Conservation (phyloP, 2,329 filamentous ascomycete genomes). For the Plectosphaerella cucumerina region DNA sequence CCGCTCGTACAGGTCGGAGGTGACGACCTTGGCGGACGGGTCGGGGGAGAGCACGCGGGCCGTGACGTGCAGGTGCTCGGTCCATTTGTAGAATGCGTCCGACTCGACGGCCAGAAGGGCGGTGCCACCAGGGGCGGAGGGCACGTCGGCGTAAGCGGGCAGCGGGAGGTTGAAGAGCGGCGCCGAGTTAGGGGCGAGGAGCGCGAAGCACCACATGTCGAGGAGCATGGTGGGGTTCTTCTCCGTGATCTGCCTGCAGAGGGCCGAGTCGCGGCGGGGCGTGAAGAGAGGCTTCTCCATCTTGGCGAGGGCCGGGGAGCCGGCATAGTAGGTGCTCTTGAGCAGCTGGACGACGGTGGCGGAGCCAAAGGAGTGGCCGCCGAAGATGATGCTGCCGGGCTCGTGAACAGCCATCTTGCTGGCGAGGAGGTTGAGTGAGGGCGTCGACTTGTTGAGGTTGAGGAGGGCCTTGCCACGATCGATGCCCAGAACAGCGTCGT, state of each 20-base stretch:
- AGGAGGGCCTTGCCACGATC: conserved; percentile 48
- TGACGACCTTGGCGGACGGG: conserved; percentile 38
- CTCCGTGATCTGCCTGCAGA: conserved; percentile 65
- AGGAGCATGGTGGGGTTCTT: conserved; percentile 64
- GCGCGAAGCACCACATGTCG: conserved; percentile 77
- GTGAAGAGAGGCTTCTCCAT: conserved; percentile 57
- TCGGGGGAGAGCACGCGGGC: conserved; percentile 60
- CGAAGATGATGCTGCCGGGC: conserved; percentile 70
- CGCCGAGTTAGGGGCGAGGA: conserved; percentile 57
- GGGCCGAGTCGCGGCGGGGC: conserved; percentile 48
- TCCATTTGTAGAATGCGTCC: conserved; percentile 76
- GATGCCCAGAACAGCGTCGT: conserved; percentile 64
- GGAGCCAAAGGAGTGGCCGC: conserved; percentile 78
- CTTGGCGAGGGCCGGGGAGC: conserved; percentile 35
- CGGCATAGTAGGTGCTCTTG: conserved; percentile 71
- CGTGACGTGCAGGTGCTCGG: conserved; percentile 64
- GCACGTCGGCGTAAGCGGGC: conserved; percentile 56
- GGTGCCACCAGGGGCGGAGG: conserved; percentile 47
- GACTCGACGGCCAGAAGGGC: conserved; percentile 69
- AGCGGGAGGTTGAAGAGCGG: conserved; percentile 70
- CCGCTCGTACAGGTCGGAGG: conserved; percentile 35
- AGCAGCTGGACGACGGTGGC: conserved; percentile 71
- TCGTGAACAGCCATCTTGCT: conserved; percentile 62
- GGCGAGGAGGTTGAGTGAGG: conserved; percentile 54
- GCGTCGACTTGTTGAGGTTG: conserved; percentile 49